Percentiles rank a stretch among this genome's conserved stretches.
phyloP scores from a whole-genome alignment of 805 yeast genomes.

The Saccharomycopsis sp. region DNA sequence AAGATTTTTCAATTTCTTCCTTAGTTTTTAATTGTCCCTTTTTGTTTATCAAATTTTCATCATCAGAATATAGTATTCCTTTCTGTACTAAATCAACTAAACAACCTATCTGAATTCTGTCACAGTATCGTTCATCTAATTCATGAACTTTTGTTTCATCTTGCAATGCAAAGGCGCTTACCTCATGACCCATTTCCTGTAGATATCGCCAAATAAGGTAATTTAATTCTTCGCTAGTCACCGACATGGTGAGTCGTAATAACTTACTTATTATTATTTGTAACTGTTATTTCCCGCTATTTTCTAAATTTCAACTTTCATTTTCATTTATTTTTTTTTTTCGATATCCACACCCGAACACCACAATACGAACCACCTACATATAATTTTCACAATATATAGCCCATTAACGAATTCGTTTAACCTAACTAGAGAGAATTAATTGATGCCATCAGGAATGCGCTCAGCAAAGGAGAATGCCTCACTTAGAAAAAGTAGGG shows the following conservation, averaged over 20 bases:
- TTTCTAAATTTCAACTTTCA: no score
- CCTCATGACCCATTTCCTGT: conserved; percentile 74
- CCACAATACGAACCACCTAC: no score
- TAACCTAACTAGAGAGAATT: background rate
- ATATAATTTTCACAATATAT: no score
- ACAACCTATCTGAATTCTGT: conserved; percentile 66
- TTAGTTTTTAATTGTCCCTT: conserved; percentile 28
- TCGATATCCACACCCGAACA: no score
- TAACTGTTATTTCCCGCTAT: no score
- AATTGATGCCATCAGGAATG: conserved; percentile 1
- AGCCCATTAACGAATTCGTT: background rate
- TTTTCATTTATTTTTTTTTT: no score
- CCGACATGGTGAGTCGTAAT: conserved; percentile 56
- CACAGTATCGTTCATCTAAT: conserved; percentile 44
- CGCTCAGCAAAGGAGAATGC: conserved; percentile 13
- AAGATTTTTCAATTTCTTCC: conserved; percentile 27
- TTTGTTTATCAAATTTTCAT: conserved; percentile 47
- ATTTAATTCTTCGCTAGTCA: conserved; percentile 78
- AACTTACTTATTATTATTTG: no score
- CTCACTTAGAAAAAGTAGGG: conserved; percentile 21
- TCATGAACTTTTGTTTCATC: conserved; percentile 60
- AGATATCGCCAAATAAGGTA: conserved; percentile 89
- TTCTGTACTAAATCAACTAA: conserved; percentile 77
- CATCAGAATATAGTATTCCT: conserved; percentile 73
- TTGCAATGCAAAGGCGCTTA: conserved; percentile 74